A percentile compares a stretch with the other conserved stretches of the same genome.
Conservation (phyloP, 2,329 filamentous ascomycete species). For the Penicillium sp. region DNA sequence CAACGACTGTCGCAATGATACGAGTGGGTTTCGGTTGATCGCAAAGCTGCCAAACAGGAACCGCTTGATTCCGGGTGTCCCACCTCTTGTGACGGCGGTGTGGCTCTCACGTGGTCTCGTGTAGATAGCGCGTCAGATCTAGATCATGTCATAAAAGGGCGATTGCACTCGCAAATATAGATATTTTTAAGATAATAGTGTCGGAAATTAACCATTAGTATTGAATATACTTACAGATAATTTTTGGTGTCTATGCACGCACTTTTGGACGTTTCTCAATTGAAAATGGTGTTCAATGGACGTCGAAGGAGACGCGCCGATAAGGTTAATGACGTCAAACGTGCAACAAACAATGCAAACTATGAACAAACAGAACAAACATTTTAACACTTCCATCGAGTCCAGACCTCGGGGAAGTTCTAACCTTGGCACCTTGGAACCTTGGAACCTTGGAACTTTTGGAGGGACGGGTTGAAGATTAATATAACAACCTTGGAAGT, state of each 20-base stretch:
- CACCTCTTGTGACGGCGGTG: conserved; percentile 15
- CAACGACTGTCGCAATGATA: conserved; percentile 15
- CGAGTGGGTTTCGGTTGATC: conserved; percentile 20
- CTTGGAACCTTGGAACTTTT: not conserved
- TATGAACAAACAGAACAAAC: not conserved
- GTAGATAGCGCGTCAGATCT: conserved; percentile 18
- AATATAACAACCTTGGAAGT: not conserved
- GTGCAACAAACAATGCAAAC: conserved; percentile 3
- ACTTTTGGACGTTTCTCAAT: not conserved
- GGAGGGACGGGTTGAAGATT: no score
- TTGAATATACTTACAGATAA: not conserved
- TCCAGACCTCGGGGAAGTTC: not conserved
- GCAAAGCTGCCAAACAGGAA: conserved; percentile 18
- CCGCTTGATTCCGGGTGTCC: conserved; percentile 18
- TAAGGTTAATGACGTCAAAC: conserved; percentile 13
- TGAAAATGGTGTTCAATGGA: conserved; percentile 6
- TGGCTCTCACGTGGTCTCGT: conserved; percentile 22
- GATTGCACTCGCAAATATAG: conserved; percentile 5
- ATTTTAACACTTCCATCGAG: not conserved
- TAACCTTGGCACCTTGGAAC: not conserved
- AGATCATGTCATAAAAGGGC: conserved; percentile 6
- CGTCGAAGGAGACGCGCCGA: conserved; percentile 21
- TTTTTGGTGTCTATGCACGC: not conserved
- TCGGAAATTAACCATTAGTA: not conserved
- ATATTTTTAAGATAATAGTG: not conserved